Percentiles rank a stretch among this genome's conserved stretches.
Conservation (phyloP, 331 rosid genomes). For the Stylosanthes scabra region DNA sequence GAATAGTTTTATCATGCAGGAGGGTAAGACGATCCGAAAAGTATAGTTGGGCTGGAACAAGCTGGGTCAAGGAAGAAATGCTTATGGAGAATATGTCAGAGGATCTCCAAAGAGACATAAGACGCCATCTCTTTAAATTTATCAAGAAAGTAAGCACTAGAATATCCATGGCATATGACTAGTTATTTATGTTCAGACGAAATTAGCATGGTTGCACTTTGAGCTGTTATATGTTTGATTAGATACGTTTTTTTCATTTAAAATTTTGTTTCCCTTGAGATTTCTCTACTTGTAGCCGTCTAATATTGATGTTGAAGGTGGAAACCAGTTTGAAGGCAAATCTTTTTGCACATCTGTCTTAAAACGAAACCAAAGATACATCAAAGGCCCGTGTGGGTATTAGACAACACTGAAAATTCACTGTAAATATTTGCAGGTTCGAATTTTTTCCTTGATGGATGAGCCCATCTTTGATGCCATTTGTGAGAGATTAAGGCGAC, state of each 20-base stretch:
- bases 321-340: slow-evolving; percentile 18
- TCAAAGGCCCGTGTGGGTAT: background rate
- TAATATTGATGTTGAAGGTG: background rate
- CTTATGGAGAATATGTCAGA: slow-evolving; percentile 79
- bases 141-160: slow-evolving; percentile 64
- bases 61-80: slow-evolving; percentile 82
- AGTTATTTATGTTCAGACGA: slow-evolving; percentile 10
- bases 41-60: slow-evolving; percentile 83
- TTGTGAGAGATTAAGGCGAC: slow-evolving; percentile 73
- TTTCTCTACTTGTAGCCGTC: background rate
- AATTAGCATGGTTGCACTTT: background rate
- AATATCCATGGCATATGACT: slow-evolving; percentile 21
- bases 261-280: slow-evolving; percentile 7
- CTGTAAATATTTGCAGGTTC: slow-evolving; percentile 56
- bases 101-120: slow-evolving; percentile 85
- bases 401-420: background rate
- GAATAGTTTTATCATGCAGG: slow-evolving; percentile 51
- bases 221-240: slow-evolving; percentile 1
- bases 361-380: slow-evolving; percentile 11
- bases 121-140: slow-evolving; percentile 85
- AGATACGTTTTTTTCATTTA: slow-evolving; percentile 7
- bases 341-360: background rate
- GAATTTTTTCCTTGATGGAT: slow-evolving; percentile 76
- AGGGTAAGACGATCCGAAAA: slow-evolving; percentile 73
- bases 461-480: slow-evolving; percentile 80